Conservation (phyloP, 805 yeast species). For the Metschnikowia matae region DNA sequence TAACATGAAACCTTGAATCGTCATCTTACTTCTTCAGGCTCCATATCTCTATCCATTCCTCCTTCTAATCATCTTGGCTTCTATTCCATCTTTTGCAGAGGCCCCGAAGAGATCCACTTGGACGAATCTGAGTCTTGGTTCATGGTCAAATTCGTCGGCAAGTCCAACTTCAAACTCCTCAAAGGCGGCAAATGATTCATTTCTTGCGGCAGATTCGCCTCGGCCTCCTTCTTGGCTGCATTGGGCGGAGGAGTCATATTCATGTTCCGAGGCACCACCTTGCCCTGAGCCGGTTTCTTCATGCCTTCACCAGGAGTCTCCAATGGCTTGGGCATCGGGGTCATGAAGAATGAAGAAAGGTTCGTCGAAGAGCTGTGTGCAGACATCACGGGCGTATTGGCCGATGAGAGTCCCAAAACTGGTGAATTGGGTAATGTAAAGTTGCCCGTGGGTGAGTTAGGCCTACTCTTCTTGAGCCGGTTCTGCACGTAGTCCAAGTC, state of each 20-base stretch:
- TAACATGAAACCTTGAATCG: too few relatives aligned
- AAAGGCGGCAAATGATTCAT: constrained; percentile 42
- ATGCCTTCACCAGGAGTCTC: background rate
- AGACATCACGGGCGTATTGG: constrained; percentile 39
- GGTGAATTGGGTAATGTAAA: constrained; percentile 45
- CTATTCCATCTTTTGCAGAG: constrained; percentile 1
- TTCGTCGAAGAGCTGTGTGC: constrained; percentile 41
- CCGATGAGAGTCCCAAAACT: constrained; percentile 35
- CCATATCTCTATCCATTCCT: too few relatives aligned
- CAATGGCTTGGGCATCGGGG: constrained; percentile 18
- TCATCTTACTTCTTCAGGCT: too few relatives aligned
- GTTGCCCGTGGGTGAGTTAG: constrained; percentile 41
- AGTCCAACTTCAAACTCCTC: constrained; percentile 46
- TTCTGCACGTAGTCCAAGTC: constrained; percentile 47
- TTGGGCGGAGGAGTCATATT: background rate
- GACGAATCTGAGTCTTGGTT: constrained; percentile 1
- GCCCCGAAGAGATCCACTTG: constrained; percentile 6
- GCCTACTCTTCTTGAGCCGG: constrained; percentile 45
- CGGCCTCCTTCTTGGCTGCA: background rate
- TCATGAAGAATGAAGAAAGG: constrained; percentile 33
- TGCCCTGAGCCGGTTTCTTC: background rate
- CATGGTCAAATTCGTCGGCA: constrained; percentile 40
- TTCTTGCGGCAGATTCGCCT: constrained; percentile 1
- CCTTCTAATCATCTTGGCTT: background rate
- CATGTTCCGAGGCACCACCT: background rate